Percentiles rank a stretch among this genome's conserved stretches.
Evolutionary conservation across 352 stramenopile genomes (phyloP).

Genomic region (Blastocystis sp.): DNA sequence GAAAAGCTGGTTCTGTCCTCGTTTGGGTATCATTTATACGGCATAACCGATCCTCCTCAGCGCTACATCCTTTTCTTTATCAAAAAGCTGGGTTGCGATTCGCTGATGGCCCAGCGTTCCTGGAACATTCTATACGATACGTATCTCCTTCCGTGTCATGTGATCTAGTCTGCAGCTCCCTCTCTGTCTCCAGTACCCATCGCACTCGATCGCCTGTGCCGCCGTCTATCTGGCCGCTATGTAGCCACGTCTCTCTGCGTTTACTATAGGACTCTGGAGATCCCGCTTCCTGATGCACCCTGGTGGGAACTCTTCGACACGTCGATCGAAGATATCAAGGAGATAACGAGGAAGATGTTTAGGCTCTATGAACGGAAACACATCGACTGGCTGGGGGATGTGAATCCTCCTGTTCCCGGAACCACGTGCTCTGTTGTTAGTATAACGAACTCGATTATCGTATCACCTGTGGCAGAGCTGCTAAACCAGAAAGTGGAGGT

Average conservation of each 20-base stretch:
- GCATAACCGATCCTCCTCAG: slow-evolving; percentile 23
- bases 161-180: background rate
- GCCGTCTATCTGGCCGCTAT: slow-evolving; percentile 39
- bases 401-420: background rate
- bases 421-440: background rate
- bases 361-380: background rate
- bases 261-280: background rate
- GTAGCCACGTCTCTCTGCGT: background rate
- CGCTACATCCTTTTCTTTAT: slow-evolving; percentile 62
- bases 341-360: background rate
- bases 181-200: background rate
- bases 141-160: background rate
- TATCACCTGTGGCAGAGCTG: background rate
- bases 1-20: slow-evolving; percentile 46
- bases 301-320: slow-evolving; percentile 57
- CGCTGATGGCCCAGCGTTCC: background rate
- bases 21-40: slow-evolving; percentile 57
- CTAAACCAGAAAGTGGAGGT: no score
- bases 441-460: background rate
- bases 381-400: slow-evolving; percentile 10
- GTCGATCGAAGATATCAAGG: background rate
- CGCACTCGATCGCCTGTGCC: slow-evolving; percentile 41
- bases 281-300: background rate
- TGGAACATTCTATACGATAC: slow-evolving; percentile 62
- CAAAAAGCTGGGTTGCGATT: slow-evolving; percentile 33